These are phyloP conservation scores for Apophysomyces elegans DNA, from an alignment of 371 early-diverging fungal genomes.

Conservation along the genomic window DNA sequence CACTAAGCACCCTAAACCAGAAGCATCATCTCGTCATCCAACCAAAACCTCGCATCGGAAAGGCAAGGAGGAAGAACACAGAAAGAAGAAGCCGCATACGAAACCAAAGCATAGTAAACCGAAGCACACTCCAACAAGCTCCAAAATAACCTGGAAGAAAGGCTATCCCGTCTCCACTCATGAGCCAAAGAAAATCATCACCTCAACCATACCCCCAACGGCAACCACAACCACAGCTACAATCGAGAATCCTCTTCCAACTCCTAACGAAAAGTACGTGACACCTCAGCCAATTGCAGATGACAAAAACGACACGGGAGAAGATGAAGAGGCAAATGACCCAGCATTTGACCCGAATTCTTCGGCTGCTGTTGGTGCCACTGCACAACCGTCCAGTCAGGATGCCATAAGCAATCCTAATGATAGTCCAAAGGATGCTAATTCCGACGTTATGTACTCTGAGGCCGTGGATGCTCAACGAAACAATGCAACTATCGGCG, in stretches of 20 bases:
- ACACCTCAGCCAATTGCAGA: neutral
- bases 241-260: no score
- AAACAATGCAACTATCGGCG: constrained; percentile 34
- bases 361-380: neutral
- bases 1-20: no score
- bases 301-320: neutral
- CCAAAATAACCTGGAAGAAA: neutral
- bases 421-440: neutral
- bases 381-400: neutral
- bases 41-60: neutral
- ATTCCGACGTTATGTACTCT: neutral
- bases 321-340: neutral
- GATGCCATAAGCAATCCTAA: neutral
- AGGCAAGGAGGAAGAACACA: neutral
- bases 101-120: neutral
- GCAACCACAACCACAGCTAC: neutral
- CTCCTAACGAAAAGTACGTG: neutral
- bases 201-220: neutral
- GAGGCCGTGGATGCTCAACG: constrained; percentile 23
- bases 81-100: neutral
- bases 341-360: neutral
- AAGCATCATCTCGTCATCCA: neutral
- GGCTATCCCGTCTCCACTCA: neutral
- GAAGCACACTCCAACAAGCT: neutral
- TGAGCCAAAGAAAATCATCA: neutral